Base-by-base conservation (phyloP, 495 filamentous ascomycete species). In the Annulohypoxylon maeteangense region DNA sequence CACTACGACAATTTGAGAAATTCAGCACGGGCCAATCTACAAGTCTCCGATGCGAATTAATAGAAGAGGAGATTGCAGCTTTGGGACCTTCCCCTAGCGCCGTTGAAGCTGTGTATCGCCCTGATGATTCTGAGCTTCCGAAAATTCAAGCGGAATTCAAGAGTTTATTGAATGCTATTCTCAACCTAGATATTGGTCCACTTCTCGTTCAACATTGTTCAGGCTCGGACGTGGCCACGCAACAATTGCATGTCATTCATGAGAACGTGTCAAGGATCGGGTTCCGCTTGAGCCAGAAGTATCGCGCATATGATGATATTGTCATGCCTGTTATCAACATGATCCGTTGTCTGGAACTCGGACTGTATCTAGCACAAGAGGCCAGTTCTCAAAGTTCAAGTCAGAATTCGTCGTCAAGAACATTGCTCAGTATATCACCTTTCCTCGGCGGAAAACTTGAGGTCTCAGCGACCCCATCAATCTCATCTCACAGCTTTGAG, bases 231-330 rank as follows among this genome's bases (percentile, higher is more conserved):
- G 65, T 67, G 1, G 75, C 77, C 38, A 75, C 77, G 0, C 82
- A 87, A 79, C 81, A 88, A 73, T 60, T 87, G 40, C 67, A 82
- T 14, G 81, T 93, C 10, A 79, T 95, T 20, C 87, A 90, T 68
- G 87, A 85, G 42, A 97, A 97, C 72, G 82, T 97, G 12, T 82
- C 80, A 6, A 88, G 91, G 61, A 84, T 97, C 8, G 87, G 89
- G 38, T 76, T 77, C 20, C 86, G 94, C 40, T 83, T 99, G 25
- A 84, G 81, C 1, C 80, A 85, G 1, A 83, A 88, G 20, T 94
- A 92, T 75, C 85, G 87, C 44, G 88, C 87, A 32, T 98, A 97
- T 70, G 91, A 92, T 60, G 95, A 99, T 78, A 84, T 98, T 53
- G 91, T 90, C 0, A 84, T 85, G 51, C 94, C 94, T 2, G 81